Conservation (phyloP, 139 green algal genomes). For the Chlamydomonas eustigma region DNA sequence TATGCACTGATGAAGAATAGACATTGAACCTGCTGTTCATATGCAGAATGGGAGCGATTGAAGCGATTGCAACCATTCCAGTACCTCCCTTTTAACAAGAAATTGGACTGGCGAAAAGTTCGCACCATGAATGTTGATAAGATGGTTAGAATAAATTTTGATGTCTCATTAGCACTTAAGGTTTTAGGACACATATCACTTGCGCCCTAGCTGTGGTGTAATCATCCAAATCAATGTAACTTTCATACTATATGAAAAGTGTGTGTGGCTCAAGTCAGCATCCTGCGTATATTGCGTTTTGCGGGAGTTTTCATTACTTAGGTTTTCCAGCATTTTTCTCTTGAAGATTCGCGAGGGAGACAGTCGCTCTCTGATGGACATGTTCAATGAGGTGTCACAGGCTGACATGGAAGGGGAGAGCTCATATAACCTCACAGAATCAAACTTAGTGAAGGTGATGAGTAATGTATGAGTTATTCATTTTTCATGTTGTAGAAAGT, state of each 20-base stretch:
- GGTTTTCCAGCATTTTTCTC: too few relatives aligned
- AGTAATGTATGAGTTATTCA: neutral
- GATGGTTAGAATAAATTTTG: neutral
- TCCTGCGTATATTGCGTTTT: too few relatives aligned
- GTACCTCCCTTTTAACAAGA: slow-evolving; percentile 23
- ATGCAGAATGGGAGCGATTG: slow-evolving; percentile 24
- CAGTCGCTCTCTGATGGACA: neutral
- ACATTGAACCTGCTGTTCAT: too few relatives aligned
- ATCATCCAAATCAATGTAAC: too few relatives aligned
- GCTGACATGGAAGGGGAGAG: slow-evolving; percentile 37
- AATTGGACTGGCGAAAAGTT: slow-evolving; percentile 37
- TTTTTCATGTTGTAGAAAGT: neutral
- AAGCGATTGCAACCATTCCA: slow-evolving; percentile 30
- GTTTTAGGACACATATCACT: too few relatives aligned
- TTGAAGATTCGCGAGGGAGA: neutral
- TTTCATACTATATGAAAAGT: too few relatives aligned
- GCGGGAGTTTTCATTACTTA: too few relatives aligned
- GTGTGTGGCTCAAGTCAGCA: too few relatives aligned
- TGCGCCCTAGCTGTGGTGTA: too few relatives aligned
- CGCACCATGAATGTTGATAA: slow-evolving; percentile 14
- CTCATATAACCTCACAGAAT: slow-evolving; percentile 38
- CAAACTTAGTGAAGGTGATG: slow-evolving; percentile 41
- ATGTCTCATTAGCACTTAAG: too few relatives aligned
- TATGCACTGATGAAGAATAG: too few relatives aligned
- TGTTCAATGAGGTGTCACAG: slow-evolving; percentile 13